Base-by-base conservation (phyloP, 208 protist genomes). In the Acanthamoeba royreba region DNA sequence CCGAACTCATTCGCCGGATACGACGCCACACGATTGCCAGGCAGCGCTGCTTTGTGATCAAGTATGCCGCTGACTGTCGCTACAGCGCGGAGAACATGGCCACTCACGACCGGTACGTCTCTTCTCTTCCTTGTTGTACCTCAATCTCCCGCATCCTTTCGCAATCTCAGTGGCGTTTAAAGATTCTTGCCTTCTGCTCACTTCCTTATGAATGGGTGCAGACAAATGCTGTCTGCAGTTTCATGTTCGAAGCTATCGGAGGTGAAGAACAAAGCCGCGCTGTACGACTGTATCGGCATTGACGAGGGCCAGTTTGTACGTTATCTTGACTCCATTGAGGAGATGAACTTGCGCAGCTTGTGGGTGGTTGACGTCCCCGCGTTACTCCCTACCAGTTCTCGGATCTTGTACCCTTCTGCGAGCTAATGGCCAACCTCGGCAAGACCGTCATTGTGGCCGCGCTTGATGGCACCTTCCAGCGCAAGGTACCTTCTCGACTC, bases 391-490 rank as follows among this genome's bases (percentile, higher is more conserved):
- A 45, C 94, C 98, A 98, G 94, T 99, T 99, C 93, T 94, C 97
- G 0, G 99, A 99, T 94, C 58, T 99, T 0, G 95, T 98, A 0
- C 77, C 95, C 5, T 99, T 99, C 95, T 97, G 96, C 93, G 98
- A 97, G 47, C 63, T 35, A 0, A 96, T 97, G 17, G 98, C 98
- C 0, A 98, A 98, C 77, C 74, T 91, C 0, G 98, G 98, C 31
- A 99, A 98, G 94, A 98, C 94, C 0, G 98, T 99, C 0, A 97
- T 99, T 69, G 97, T 99, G 4, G 97, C 98, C 13, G 98, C 98
- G 0, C 96, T 99, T 0, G 98, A 99, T 83, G 98, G 98, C 9
- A 98, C 98, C 66, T 99, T 98, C 96, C 96, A 94, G 47, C 96
- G 98, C 43, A 96, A 97, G 93, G 93, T 89, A n/a, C n/a, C n/a